Evolutionary conservation across 345 rosid species (phyloP).

Genomic region (Streptanthus diversifolius): DNA sequence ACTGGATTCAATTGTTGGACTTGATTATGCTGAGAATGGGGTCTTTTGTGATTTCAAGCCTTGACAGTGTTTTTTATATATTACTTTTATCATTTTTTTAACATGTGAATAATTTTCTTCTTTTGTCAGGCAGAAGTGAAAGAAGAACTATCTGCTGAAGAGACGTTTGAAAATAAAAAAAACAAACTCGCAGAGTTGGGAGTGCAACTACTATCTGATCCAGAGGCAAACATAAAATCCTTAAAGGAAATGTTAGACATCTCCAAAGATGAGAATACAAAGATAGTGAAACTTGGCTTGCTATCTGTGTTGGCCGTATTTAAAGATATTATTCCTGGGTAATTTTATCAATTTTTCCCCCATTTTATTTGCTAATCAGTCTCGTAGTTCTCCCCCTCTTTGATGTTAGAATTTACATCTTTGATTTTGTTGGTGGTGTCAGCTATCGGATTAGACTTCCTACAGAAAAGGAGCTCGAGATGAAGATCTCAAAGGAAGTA

Average conservation of each 20-base stretch:
- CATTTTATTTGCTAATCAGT: slow-evolving; percentile 1
- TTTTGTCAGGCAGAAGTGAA: slow-evolving; percentile 76
- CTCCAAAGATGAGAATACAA: slow-evolving; percentile 54
- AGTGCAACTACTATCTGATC: slow-evolving; percentile 63
- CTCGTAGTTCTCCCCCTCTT: not conserved
- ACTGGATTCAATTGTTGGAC: not conserved
- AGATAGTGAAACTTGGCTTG: slow-evolving; percentile 64
- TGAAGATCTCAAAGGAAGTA: slow-evolving; percentile 94
- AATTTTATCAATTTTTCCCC: slow-evolving; percentile 10
- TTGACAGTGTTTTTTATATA: not conserved
- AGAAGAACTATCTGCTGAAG: slow-evolving; percentile 81
- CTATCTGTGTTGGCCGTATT: slow-evolving; percentile 89
- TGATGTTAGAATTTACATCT: not conserved
- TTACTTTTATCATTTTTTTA: not conserved
- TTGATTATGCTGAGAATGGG: not conserved
- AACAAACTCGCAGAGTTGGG: slow-evolving; percentile 82
- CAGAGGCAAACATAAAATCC: slow-evolving; percentile 66
- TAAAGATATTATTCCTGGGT: slow-evolving; percentile 95
- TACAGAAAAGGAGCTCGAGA: slow-evolving; percentile 92
- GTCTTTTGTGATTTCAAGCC: not conserved
- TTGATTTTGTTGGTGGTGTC: slow-evolving; percentile 21
- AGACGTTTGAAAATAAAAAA: slow-evolving; percentile 60
- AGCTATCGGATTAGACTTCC: slow-evolving; percentile 98
- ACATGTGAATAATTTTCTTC: not conserved
- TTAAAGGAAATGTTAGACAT: slow-evolving; percentile 73